Evolutionary conservation across 805 yeast species (phyloP).

Genomic region (Hanseniaspora lachancei): DNA sequence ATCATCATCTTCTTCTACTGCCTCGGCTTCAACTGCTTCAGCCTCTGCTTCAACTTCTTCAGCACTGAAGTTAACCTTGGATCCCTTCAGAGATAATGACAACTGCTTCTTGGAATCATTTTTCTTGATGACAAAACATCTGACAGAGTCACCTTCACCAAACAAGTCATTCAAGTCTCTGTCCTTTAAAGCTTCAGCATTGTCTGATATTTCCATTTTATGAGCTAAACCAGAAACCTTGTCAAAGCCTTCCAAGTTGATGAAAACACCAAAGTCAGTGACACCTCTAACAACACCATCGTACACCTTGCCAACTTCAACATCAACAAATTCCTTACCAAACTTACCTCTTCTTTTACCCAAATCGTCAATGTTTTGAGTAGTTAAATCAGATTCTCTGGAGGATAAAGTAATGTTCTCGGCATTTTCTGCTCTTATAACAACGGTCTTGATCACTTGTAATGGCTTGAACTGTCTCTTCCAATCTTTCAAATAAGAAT

Average conservation of each 20-base stretch:
- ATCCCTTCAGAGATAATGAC: slow-evolving; percentile 88
- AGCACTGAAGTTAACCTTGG: slow-evolving; percentile 47
- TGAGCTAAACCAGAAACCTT: slow-evolving; percentile 81
- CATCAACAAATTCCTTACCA: slow-evolving; percentile 51
- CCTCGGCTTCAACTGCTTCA: slow-evolving; percentile 26
- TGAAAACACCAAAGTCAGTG: slow-evolving; percentile 84
- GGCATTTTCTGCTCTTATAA: slow-evolving; percentile 47
- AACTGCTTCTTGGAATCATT: slow-evolving; percentile 57
- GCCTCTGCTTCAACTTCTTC: slow-evolving; percentile 29
- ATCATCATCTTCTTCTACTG: slow-evolving; percentile 25
- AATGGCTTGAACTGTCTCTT: slow-evolving; percentile 56
- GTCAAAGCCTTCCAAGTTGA: slow-evolving; percentile 60
- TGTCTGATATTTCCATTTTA: slow-evolving; percentile 69
- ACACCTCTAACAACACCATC: slow-evolving; percentile 70
- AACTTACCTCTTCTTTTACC: slow-evolving; percentile 22
- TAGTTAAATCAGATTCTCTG: slow-evolving; percentile 68
- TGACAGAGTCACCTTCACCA: slow-evolving; percentile 81
- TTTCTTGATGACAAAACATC: slow-evolving; percentile 60
- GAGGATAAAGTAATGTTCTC: slow-evolving; percentile 62
- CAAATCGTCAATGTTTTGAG: slow-evolving; percentile 32
- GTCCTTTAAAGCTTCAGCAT: slow-evolving; percentile 28
- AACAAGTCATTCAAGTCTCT: slow-evolving; percentile 53
- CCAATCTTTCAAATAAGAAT: slow-evolving; percentile 76
- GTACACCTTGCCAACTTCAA: slow-evolving; percentile 53
- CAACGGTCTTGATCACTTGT: slow-evolving; percentile 64